Percentiles rank a stretch among this genome's conserved stretches.
phyloP scores from a whole-genome alignment of 2,329 filamentous ascomycete species.

The Alternaria rosae region DNA sequence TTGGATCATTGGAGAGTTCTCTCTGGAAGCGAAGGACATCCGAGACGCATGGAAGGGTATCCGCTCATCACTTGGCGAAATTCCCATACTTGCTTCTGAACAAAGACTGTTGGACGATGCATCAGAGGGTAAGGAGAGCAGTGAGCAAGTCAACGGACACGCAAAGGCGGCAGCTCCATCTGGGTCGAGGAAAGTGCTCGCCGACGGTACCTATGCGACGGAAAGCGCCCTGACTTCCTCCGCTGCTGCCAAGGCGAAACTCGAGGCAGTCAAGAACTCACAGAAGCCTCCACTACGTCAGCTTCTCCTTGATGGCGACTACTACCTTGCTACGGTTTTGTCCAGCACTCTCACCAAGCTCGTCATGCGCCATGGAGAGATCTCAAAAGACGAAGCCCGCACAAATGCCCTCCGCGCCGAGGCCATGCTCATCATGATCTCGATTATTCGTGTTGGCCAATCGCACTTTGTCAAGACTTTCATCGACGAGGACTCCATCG shows the following conservation, averaged over 20 bases:
- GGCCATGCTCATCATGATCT: conserved; percentile 99
- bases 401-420: conserved; percentile 95
- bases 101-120: conserved; percentile 89
- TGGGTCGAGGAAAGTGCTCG: conserved; percentile 88
- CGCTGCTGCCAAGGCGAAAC: conserved; percentile 84
- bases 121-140: conserved; percentile 63
- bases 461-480: conserved; percentile 98
- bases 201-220: conserved; percentile 96
- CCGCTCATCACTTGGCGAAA: conserved; percentile 90
- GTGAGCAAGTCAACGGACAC: conserved; percentile 80
- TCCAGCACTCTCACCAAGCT: conserved; percentile 95
- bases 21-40: conserved; percentile 90
- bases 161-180: conserved; percentile 77
- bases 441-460: conserved; percentile 95
- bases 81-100: conserved; percentile 94
- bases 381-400: conserved; percentile 82
- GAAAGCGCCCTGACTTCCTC: conserved; percentile 95
- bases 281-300: conserved; percentile 95
- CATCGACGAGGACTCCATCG: conserved; percentile 98
- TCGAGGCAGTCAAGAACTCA: conserved; percentile 96
- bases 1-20: conserved; percentile 98
- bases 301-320: conserved; percentile 92
- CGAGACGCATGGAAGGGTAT: conserved; percentile 97
- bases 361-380: conserved; percentile 95
- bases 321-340: conserved; percentile 94